phyloP scores from a whole-genome alignment of 345 rosid genomes.

The Euphorbia lathyris region DNA sequence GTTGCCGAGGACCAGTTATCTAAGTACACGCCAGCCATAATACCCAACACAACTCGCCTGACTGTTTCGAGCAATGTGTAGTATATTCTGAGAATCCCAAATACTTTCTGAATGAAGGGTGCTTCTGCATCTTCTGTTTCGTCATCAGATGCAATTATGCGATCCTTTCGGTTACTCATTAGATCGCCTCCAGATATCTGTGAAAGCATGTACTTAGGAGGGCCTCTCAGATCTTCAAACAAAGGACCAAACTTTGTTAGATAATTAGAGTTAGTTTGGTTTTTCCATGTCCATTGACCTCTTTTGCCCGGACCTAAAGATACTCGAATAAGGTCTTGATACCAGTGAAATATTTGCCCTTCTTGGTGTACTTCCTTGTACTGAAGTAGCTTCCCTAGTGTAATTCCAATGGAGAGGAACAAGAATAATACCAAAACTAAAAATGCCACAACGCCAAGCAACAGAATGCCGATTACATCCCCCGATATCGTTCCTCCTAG shows the following conservation, averaged over 20 bases:
- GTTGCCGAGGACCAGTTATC: conserved; percentile 44
- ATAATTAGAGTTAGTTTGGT: conserved; percentile 37
- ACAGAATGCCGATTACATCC: conserved; percentile 49
- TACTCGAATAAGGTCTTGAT: conserved; percentile 74
- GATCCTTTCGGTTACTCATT: conserved; percentile 43
- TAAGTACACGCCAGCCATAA: conserved; percentile 58
- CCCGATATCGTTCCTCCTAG: conserved; percentile 51
- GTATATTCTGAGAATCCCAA: conserved; percentile 91
- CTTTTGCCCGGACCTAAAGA: conserved; percentile 91
- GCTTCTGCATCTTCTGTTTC: conserved; percentile 97
- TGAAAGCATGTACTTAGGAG: conserved; percentile 94
- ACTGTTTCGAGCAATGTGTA: conserved; percentile 65
- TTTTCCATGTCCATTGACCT: conserved; percentile 97
- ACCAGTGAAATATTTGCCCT: conserved; percentile 82
- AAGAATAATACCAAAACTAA: conserved; percentile 54
- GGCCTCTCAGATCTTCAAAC: conserved; percentile 88
- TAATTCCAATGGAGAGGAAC: conserved; percentile 82
- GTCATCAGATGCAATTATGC: conserved; percentile 82
- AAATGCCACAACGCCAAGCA: conserved; percentile 50
- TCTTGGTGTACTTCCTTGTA: conserved; percentile 93
- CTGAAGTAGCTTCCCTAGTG: conserved; percentile 77
- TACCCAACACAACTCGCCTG: conserved; percentile 59
- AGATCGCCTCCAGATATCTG: conserved; percentile 58
- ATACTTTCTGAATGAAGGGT: conserved; percentile 81
- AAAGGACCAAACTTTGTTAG: conserved; percentile 62